phyloP scores from a whole-genome alignment of 495 filamentous ascomycete species.

The Bathelium albidoporum region DNA sequence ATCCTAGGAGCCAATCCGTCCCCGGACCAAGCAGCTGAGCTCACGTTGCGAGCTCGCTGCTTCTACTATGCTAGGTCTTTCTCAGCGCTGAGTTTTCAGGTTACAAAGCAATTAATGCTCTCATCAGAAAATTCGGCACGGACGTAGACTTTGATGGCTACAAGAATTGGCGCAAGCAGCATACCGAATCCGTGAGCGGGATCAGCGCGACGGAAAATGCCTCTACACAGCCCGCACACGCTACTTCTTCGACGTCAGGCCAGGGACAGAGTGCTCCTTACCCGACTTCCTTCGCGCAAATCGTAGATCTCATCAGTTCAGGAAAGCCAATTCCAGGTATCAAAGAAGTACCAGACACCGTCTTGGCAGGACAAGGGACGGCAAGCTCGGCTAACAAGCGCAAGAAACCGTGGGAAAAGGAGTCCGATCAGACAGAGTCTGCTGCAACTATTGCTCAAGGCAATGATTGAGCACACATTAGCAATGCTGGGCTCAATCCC shows the following conservation, averaged over 20 bases:
- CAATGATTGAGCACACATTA: not conserved
- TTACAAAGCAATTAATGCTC: not conserved
- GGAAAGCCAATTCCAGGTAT: conserved; percentile 84
- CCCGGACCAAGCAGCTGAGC: conserved; percentile 32
- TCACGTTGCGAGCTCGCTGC: conserved; percentile 38
- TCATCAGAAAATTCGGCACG: conserved; percentile 27
- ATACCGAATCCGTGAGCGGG: not conserved
- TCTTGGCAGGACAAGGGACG: conserved; percentile 58
- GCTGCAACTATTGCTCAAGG: not conserved
- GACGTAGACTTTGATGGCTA: conserved; percentile 34
- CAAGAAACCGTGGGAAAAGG: conserved; percentile 73
- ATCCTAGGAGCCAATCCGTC: conserved; percentile 36
- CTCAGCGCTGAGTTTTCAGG: not conserved
- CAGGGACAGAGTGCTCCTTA: conserved; percentile 41
- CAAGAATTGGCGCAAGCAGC: conserved; percentile 25
- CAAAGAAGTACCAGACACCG: conserved; percentile 73
- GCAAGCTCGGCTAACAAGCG: conserved; percentile 41
- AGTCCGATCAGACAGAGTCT: not conserved
- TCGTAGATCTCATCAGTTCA: conserved; percentile 76
- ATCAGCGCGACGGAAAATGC: conserved; percentile 6
- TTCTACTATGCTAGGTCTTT: conserved; percentile 35
- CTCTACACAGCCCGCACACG: not conserved
- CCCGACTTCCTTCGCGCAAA: conserved; percentile 76
- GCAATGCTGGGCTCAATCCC: not conserved
- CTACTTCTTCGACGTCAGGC: not conserved